Evolutionary conservation across 176 grass and related monocot species (phyloP), one percentile per base, ranked within the genome.

Genomic region (Lolium multiflorum): DNA sequence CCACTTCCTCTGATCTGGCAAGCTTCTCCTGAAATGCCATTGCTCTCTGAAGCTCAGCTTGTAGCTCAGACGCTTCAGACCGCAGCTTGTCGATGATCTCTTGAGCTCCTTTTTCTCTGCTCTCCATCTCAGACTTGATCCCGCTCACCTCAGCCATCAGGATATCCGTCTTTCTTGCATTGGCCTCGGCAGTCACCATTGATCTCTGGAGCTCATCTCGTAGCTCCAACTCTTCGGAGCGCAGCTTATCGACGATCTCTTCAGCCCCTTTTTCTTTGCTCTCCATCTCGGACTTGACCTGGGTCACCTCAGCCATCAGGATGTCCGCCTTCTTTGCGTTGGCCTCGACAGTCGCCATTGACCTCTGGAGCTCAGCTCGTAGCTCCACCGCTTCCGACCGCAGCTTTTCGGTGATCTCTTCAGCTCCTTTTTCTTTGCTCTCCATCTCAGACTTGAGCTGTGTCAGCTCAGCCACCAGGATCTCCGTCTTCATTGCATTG

Each of bases 281-380:
- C 71, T 89, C 94, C 57, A 93, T 48, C 55, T 90, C 76, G 1
- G 83, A 25, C 11, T 86, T 84, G n/a, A 89, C 83, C 46, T 78
- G 81, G 3, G 72, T 58, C 68, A 93, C 71, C 46, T 95, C 89
- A 0, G 72, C 71, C 15, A 58, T 81, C 38, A 91, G 26, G 17
- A 25, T 13, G 55, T 87, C 90, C 70, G 20, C 79, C 74, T 90
- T 91, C 16, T 49, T 77, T 11, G 77, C 91, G 25, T 90, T 90
- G 20, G 73, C 85, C 20, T 91, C 66, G 3, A 82, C 83, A 9
- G 84, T 78, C 76, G 68, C 85, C 41, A 12, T 76, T 78, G n/a
- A 79, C 64, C 83, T 90, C 4, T 88, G 88, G 11, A 98, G 88
- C 81, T 98, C 93, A 47, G 43, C 70, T 73, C 11, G n/a, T 46